phyloP scores from a whole-genome alignment of 106 monocot species.

The Agapanthus africanus region DNA sequence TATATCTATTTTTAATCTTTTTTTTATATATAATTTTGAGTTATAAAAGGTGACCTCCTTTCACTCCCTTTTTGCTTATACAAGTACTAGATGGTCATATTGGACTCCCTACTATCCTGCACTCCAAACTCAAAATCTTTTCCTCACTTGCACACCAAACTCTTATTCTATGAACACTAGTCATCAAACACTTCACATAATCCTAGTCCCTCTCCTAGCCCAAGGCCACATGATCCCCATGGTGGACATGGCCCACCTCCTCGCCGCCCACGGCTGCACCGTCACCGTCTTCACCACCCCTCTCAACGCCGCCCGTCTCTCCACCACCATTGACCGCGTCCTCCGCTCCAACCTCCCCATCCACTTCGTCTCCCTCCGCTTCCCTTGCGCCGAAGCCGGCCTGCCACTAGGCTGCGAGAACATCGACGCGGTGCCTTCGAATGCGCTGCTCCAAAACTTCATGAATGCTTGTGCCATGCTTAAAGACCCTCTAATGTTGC shows the following conservation, averaged over 20 bases:
- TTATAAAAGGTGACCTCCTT: too few species aligned
- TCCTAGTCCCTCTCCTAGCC: constrained; percentile 29
- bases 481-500: background rate
- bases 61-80: too few species aligned
- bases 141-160: too few species aligned
- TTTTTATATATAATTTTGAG: too few species aligned
- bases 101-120: too few species aligned
- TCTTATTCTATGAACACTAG: background rate
- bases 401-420: constrained; percentile 30
- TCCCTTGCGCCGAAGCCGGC: constrained; percentile 18
- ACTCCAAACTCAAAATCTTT: too few species aligned
- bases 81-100: too few species aligned
- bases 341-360: constrained; percentile 10
- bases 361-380: constrained; percentile 18
- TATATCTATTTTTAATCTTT: too few species aligned
- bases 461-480: background rate
- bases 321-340: constrained; percentile 3
- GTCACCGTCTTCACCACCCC: constrained; percentile 37
- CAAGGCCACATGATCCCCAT: constrained; percentile 49
- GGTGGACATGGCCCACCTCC: constrained; percentile 35
- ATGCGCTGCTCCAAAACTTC: background rate
- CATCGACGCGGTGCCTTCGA: background rate
- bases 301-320: constrained; percentile 10
- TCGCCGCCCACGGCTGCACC: constrained; percentile 22
- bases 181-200: background rate